Conservation (phyloP, 176 grass and related monocot species). For the Juncus inflexus region DNA sequence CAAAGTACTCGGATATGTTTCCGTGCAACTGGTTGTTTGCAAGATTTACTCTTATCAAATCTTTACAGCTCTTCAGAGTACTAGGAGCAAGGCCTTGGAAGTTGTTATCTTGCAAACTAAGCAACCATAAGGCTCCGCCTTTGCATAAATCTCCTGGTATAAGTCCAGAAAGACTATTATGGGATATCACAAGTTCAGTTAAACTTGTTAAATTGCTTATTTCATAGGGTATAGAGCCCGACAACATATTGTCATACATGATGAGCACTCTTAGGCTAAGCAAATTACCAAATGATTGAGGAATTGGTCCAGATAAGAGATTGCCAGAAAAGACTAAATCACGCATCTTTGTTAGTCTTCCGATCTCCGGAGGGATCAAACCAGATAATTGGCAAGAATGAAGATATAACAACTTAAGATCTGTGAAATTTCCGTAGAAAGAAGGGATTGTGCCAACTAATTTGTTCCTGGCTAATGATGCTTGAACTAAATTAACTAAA, state of each 20-base stretch:
- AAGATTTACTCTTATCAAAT: slow-evolving; percentile 25
- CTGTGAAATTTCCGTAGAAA: too few species aligned
- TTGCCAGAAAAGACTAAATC: slow-evolving; percentile 20
- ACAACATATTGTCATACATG: background rate
- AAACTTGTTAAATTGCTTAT: slow-evolving; percentile 1
- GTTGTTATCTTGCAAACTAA: slow-evolving; percentile 26
- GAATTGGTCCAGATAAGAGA: slow-evolving; percentile 28
- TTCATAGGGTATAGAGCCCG: background rate
- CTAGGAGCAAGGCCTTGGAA: slow-evolving; percentile 30
- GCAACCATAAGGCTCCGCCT: slow-evolving; percentile 1
- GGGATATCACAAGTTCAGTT: too few species aligned
- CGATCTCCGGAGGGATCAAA: too few species aligned
- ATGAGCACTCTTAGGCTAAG: background rate
- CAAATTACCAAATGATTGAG: background rate
- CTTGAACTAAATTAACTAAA: too few species aligned
- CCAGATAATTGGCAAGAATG: too few species aligned
- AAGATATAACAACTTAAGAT: too few species aligned
- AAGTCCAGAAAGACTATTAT: too few species aligned
- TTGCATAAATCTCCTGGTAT: slow-evolving; percentile 9
- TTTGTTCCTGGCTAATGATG: background rate
- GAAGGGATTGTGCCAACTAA: slow-evolving; percentile 33
- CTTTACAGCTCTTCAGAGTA: slow-evolving; percentile 20
- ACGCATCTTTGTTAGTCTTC: background rate
- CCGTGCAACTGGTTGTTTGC: too few species aligned
- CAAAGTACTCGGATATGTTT: too few species aligned